Evolutionary conservation across 371 early-diverging fungal species (phyloP), one percentile per base, ranked within the genome.

Genomic region (Apophysomyces ossiformis): DNA sequence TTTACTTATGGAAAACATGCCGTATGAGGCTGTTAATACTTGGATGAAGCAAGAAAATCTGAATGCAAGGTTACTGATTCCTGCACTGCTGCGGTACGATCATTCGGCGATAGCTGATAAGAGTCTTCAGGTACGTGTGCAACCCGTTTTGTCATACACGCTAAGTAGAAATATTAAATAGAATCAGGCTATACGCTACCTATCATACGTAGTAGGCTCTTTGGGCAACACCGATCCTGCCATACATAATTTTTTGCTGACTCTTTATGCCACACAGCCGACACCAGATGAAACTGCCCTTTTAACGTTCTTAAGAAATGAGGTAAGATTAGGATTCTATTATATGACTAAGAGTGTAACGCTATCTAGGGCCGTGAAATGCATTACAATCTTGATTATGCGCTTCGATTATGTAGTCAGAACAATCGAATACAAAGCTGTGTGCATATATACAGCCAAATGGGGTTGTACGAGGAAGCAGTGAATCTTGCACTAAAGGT

Each of bases 381-480:
- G 85, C 82, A 90, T 57, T 96, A 92, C 73, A 92, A 94, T 50
- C 79, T 92, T 15, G 95, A 94, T 68, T 94, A 95, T 73, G 96
- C 96, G 0, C 71, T 97, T 45, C 83, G 96, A 39, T 75, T 95
- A 45, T 95, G 96, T 72, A 88, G 82, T 38, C 89, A 90, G 37
- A 85, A 87, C 61, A 78, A 85, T 39, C 83, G 94, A 41, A 86
- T 89, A 13, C 93, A 92, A 71, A 88, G 93, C 56, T 92, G 89
- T 70, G 91, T 96, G 39, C 84, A 90, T 69, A 84, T 97, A 54
- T 96, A 94, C 74, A 88, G 93, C 35, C 83, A 87, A 57, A 84
- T 96, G 83, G 90, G 91, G 9, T 80, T 93, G 41, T 90, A 89
- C 66, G 95, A 95, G 64, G 94, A 95, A 60, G 96, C 96, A 0